Conservation (phyloP, 1,284 basidiomycete species). For the Sporisorium graminicola region DNA sequence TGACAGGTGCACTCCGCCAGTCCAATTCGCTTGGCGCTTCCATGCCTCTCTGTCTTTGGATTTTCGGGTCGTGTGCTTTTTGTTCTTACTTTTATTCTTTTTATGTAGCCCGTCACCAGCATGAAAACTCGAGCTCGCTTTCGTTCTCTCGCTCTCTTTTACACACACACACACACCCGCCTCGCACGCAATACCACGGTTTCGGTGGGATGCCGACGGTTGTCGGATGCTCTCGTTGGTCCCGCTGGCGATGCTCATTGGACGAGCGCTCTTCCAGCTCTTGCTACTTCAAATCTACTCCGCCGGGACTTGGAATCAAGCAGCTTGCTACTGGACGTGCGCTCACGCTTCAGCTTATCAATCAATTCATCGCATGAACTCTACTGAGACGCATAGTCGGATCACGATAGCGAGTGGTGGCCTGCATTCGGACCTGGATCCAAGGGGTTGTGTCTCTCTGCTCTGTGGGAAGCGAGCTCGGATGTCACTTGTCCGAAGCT, state of each 20-base stretch:
- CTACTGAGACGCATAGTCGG: not conserved
- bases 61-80: not conserved
- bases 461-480: not conserved
- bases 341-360: not conserved
- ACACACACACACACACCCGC: not conserved
- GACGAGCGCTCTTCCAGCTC: too few relatives aligned
- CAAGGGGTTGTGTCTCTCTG: too few relatives aligned
- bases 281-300: too few relatives aligned
- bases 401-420: not conserved
- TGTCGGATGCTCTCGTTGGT: too few relatives aligned
- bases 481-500: not conserved
- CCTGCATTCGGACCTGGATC: not conserved
- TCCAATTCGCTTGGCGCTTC: not conserved
- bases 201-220: too few relatives aligned
- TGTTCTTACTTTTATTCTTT: not conserved
- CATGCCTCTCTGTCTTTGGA: not conserved
- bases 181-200: not conserved
- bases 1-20: slow-evolving; percentile 24
- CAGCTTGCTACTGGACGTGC: too few relatives aligned
- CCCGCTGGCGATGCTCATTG: too few relatives aligned
- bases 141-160: not conserved
- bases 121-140: not conserved
- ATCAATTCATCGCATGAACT: not conserved
- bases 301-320: too few relatives aligned
- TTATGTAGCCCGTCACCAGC: not conserved